A percentile compares a stretch with the other conserved stretches of the same genome.
phyloP scores from a whole-genome alignment of 139 green algal genomes.

The Tetradesmus lagerheimii region DNA sequence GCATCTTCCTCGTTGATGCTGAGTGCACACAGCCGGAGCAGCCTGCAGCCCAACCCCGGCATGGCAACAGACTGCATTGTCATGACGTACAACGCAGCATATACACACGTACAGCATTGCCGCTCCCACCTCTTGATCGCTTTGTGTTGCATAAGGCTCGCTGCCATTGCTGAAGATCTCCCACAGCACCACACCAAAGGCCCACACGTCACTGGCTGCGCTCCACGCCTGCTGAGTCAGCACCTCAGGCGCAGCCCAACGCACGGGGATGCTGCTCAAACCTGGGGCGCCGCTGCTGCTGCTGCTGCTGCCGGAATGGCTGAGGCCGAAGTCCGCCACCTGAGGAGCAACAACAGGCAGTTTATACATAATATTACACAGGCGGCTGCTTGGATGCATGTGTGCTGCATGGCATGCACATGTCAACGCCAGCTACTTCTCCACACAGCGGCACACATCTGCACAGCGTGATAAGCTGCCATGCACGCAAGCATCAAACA shows the following conservation, averaged over 20 bases:
- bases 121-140: constrained; percentile 50
- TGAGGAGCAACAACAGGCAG: too few relatives aligned
- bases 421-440: too few relatives aligned
- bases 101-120: too few relatives aligned
- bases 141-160: constrained; percentile 60
- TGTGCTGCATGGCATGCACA: not conserved
- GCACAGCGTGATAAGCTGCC: too few relatives aligned
- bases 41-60: too few relatives aligned
- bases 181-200: constrained; percentile 70
- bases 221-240: constrained; percentile 47
- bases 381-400: too few relatives aligned
- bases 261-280: constrained; percentile 55
- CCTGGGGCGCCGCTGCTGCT: not conserved
- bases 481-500: not conserved
- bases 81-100: too few relatives aligned
- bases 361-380: too few relatives aligned
- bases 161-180: constrained; percentile 69
- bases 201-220: constrained; percentile 61
- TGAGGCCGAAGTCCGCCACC: constrained; percentile 68
- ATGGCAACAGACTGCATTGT: too few relatives aligned
- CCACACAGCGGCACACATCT: too few relatives aligned
- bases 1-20: too few relatives aligned
- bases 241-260: constrained; percentile 68
- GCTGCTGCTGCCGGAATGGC: constrained; percentile 6
- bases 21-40: too few relatives aligned